Percentiles rank a stretch among this genome's conserved stretches.
phyloP scores from a whole-genome alignment of 164 flowering plant species.

The Chloranthus sessilifolius region DNA sequence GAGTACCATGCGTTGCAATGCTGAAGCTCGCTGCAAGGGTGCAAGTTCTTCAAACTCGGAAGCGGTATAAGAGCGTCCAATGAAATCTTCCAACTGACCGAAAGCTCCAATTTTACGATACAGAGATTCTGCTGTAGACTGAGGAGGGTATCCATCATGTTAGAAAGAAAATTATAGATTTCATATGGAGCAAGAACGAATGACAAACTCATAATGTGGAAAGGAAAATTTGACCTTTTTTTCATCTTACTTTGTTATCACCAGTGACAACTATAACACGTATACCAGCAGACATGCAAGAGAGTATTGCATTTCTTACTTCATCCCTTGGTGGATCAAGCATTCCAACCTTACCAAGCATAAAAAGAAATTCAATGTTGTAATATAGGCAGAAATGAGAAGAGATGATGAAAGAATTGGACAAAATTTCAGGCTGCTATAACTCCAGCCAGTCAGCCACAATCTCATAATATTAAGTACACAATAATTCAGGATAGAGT shows the following conservation, averaged over 20 bases:
- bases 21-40: constrained; percentile 69
- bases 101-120: constrained; percentile 89
- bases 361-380: constrained; percentile 2
- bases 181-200: not conserved
- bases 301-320: constrained; percentile 82
- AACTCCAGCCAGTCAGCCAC: no score
- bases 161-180: constrained; percentile 4
- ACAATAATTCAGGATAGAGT: no score
- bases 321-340: constrained; percentile 98
- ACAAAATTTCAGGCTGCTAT: no score
- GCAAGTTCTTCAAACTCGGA: constrained; percentile 97
- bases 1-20: constrained; percentile 87
- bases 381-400: not conserved
- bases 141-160: constrained; percentile 18
- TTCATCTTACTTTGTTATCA: constrained; percentile 76
- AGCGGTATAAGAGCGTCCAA: constrained; percentile 83
- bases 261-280: constrained; percentile 98
- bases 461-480: no score
- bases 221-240: not conserved
- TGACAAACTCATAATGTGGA: constrained; percentile 5
- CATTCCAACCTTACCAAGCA: constrained; percentile 76
- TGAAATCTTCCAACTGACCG: constrained; percentile 75
- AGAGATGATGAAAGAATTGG: not conserved
- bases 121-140: constrained; percentile 94
- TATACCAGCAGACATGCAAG: constrained; percentile 97